Conservation (phyloP, 495 filamentous ascomycete species). For the Podospora anserina region DNA sequence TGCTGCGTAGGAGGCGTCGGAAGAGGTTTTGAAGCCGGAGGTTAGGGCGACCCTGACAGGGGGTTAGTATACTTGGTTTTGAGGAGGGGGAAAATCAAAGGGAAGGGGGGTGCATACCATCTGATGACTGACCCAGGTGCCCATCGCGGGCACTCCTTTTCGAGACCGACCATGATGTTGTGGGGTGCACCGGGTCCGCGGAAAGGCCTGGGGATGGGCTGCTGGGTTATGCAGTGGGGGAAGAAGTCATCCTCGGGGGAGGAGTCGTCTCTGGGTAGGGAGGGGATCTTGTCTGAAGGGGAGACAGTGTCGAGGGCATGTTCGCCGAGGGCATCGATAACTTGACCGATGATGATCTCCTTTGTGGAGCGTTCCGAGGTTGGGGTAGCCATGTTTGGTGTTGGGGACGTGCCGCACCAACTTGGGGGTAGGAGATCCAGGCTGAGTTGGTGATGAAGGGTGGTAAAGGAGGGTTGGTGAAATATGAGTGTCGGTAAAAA, state of each 20-base stretch:
- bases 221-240: background rate
- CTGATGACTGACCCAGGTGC: background rate
- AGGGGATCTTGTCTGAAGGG: background rate
- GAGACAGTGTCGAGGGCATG: slow-evolving; percentile 1
- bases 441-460: background rate
- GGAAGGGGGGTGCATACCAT: background rate
- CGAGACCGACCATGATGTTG: background rate
- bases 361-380: background rate
- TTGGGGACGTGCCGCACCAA: background rate
- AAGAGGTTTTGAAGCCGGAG: background rate
- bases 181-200: background rate
- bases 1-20: background rate
- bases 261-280: background rate
- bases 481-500: no score
- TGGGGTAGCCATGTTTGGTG: background rate
- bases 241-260: background rate
- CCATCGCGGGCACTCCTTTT: background rate
- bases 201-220: background rate
- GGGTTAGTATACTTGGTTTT: no score
- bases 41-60: background rate
- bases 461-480: background rate
- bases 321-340: background rate
- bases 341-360: background rate
- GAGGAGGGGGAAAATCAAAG: no score
- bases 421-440: background rate